These are phyloP conservation scores for Microsporum ferrugineum DNA, from an alignment of 2,329 filamentous ascomycete genomes.

Conservation along the genomic window DNA sequence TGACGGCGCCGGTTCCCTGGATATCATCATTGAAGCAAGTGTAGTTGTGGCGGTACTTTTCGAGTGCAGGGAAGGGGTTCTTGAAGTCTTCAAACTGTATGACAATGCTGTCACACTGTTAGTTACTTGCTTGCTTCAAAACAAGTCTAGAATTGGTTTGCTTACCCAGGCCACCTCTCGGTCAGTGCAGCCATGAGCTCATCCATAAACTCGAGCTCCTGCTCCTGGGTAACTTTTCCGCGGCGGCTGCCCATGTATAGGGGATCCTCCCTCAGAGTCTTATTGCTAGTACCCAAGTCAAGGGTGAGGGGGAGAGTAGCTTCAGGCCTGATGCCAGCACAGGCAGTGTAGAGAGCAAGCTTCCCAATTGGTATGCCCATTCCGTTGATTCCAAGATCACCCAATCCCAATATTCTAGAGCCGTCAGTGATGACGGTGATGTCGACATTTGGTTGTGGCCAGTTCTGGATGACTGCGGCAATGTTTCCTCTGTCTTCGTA, in stretches of 20 bases:
- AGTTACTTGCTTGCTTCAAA: not conserved
- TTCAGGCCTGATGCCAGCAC: constrained; percentile 82
- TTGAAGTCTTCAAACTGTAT: constrained; percentile 98
- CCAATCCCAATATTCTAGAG: constrained; percentile 79
- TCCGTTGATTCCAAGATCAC: constrained; percentile 90
- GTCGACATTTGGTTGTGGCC: constrained; percentile 79
- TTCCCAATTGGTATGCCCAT: constrained; percentile 98
- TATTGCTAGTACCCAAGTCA: constrained; percentile 54
- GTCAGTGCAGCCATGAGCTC: constrained; percentile 90
- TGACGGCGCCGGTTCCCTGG: constrained; percentile 91
- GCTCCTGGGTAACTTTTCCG: constrained; percentile 63
- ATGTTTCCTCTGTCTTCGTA: constrained; percentile 90
- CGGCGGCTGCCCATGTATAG: constrained; percentile 84
- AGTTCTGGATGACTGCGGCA: constrained; percentile 78
- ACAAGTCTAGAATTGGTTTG: not conserved
- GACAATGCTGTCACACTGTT: constrained; percentile 43
- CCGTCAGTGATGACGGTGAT: constrained; percentile 97
- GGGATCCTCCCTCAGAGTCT: constrained; percentile 59
- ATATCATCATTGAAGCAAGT: constrained; percentile 99
- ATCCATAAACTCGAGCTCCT: constrained; percentile 87
- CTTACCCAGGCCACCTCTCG: constrained; percentile 59
- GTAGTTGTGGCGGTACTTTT: constrained; percentile 77
- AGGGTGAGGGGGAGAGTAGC: constrained; percentile 51
- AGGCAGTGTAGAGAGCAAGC: constrained; percentile 85
- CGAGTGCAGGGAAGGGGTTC: constrained; percentile 87